A percentile compares a stretch with the other conserved stretches of the same genome.
These are phyloP conservation scores for Termitomyces sp. DNA, from an alignment of 768 basidiomycete species.

Conservation along the genomic window DNA sequence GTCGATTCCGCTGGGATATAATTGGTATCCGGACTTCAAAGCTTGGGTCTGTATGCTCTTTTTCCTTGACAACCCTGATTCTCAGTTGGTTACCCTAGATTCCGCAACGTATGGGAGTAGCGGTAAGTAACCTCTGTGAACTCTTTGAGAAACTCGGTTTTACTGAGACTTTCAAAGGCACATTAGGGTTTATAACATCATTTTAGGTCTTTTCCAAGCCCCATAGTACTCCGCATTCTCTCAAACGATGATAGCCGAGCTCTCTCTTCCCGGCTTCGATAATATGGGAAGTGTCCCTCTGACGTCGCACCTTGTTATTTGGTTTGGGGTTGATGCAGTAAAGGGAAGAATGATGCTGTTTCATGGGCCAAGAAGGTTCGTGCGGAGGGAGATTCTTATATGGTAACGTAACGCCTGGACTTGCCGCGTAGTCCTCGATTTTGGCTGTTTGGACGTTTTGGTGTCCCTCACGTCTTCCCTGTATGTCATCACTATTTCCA, in stretches of 20 bases:
- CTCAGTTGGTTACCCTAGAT: slow-evolving; percentile 30
- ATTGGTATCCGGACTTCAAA: slow-evolving; percentile 78
- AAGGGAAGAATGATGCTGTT: slow-evolving; percentile 59
- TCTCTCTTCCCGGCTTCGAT: slow-evolving; percentile 84
- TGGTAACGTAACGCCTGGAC: not conserved
- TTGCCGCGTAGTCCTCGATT: slow-evolving; percentile 11
- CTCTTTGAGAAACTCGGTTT: too few relatives aligned
- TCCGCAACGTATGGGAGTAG: slow-evolving; percentile 85
- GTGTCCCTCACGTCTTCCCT: slow-evolving; percentile 8
- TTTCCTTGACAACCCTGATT: not conserved
- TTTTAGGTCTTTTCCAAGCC: slow-evolving; percentile 80
- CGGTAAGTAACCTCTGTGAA: slow-evolving; percentile 42
- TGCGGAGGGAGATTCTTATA: not conserved
- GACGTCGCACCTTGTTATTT: slow-evolving; percentile 51
- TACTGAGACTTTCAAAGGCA: not conserved
- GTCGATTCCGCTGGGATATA: slow-evolving; percentile 87
- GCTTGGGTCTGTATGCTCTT: slow-evolving; percentile 49
- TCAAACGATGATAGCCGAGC: slow-evolving; percentile 87
- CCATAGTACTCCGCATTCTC: slow-evolving; percentile 88
- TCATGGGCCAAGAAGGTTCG: slow-evolving; percentile 43
- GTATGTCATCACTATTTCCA: slow-evolving; percentile 3
- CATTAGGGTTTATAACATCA: slow-evolving; percentile 69
- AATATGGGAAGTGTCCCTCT: slow-evolving; percentile 45
- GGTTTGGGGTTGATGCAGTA: slow-evolving; percentile 66
- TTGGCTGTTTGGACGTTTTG: slow-evolving; percentile 15